Conservation (phyloP, 2,329 filamentous ascomycete species). For the Cryphonectria nitschkei region DNA sequence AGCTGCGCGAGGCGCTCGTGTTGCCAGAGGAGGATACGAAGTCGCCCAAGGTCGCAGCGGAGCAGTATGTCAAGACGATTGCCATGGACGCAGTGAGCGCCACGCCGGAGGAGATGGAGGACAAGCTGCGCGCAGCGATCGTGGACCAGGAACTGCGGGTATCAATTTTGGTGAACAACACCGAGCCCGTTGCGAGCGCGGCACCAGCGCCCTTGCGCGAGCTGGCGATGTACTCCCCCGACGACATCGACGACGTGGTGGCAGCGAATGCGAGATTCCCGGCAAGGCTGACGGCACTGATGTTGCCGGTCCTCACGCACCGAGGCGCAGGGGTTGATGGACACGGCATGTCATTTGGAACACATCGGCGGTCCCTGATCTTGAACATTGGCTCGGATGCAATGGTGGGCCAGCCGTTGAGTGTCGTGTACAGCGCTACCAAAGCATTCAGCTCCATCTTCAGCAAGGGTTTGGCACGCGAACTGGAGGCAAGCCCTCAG, state of each 20-base stretch:
- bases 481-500: slow-evolving; percentile 33
- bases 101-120: slow-evolving; percentile 35
- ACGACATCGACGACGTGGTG: slow-evolving; percentile 38
- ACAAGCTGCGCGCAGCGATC: slow-evolving; percentile 31
- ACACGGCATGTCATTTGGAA: slow-evolving; percentile 9
- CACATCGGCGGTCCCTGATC: slow-evolving; percentile 34
- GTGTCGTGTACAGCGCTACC: slow-evolving; percentile 38
- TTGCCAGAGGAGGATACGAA: background rate
- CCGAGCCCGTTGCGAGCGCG: slow-evolving; percentile 36
- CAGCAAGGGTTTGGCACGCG: slow-evolving; percentile 35
- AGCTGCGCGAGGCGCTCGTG: slow-evolving; percentile 30
- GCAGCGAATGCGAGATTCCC: slow-evolving; percentile 42
- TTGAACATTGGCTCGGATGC: slow-evolving; percentile 37
- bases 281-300: slow-evolving; percentile 39
- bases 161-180: slow-evolving; percentile 41
- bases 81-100: slow-evolving; percentile 38
- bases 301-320: slow-evolving; percentile 35
- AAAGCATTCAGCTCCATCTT: slow-evolving; percentile 39
- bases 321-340: slow-evolving; percentile 23
- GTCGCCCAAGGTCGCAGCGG: slow-evolving; percentile 26
- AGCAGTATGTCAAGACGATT: slow-evolving; percentile 36
- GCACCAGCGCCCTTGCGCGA: slow-evolving; percentile 34
- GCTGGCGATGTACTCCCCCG: slow-evolving; percentile 35
- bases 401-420: slow-evolving; percentile 35
- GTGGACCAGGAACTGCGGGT: slow-evolving; percentile 32